Evolutionary conservation across 805 yeast genomes (phyloP).

Genomic region (Lipomyces sp.): DNA sequence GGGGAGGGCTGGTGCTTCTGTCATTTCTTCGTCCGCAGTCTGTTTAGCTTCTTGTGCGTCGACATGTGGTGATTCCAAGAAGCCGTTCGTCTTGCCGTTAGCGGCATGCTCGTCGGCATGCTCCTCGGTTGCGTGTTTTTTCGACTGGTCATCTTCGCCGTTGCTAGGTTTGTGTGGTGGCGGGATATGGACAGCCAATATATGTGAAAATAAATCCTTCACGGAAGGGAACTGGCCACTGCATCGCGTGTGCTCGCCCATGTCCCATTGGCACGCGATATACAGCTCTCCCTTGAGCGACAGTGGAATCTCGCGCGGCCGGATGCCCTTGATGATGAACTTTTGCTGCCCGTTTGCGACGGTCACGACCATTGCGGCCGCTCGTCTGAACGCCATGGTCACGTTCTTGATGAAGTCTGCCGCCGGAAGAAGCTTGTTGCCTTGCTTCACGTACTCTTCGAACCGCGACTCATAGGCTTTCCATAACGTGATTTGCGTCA

Average conservation of each 20-base stretch:
- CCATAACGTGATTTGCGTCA: conserved; percentile 94
- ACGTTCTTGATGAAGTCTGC: conserved; percentile 96
- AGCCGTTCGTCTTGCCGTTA: background rate
- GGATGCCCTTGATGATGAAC: conserved; percentile 90
- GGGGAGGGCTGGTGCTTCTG: background rate
- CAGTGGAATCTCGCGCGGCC: conserved; percentile 60
- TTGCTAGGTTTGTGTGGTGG: background rate
- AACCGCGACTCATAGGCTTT: conserved; percentile 89
- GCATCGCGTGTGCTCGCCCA: conserved; percentile 9
- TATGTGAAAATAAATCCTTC: conserved; percentile 25
- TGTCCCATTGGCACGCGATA: conserved; percentile 28
- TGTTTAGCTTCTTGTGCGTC: too few species aligned
- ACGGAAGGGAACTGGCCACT: conserved; percentile 12
- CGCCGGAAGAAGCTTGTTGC: conserved; percentile 75
- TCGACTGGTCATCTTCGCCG: too few species aligned
- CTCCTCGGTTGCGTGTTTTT: background rate
- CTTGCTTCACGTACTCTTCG: conserved; percentile 52
- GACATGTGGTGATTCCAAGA: too few species aligned
- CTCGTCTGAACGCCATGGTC: conserved; percentile 67
- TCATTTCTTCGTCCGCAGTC: too few species aligned
- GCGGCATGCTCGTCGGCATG: background rate
- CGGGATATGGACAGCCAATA: conserved; percentile 26
- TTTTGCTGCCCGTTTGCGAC: conserved; percentile 59
- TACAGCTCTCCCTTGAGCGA: conserved; percentile 32
- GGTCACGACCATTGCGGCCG: conserved; percentile 88